Conservation (phyloP, 148 eudicot species). For the Rhododendron simsii region DNA sequence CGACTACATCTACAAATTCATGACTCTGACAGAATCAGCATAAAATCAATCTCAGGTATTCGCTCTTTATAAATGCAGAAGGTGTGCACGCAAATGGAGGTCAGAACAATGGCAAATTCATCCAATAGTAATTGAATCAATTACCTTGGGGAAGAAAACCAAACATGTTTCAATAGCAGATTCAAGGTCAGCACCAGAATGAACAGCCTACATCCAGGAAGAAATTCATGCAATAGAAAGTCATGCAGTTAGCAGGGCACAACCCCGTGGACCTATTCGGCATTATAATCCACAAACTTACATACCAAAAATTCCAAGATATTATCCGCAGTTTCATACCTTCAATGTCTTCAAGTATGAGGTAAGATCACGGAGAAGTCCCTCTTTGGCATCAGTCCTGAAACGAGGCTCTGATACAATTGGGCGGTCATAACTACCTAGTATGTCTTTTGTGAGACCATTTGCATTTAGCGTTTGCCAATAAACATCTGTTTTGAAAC, state of each 20-base stretch:
- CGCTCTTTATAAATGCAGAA: not conserved
- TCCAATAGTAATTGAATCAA: not conserved
- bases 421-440: constrained; percentile 13
- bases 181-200: constrained; percentile 5
- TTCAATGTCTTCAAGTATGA: constrained; percentile 8
- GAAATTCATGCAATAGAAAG: not conserved
- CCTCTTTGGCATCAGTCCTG: constrained; percentile 2
- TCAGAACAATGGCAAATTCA: not conserved
- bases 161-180: constrained; percentile 10
- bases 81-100: not conserved
- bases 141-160: constrained; percentile 1
- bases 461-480: constrained; percentile 11
- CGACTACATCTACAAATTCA: not conserved
- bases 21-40: not conserved
- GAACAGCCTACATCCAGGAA: constrained; percentile 2
- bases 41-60: not conserved
- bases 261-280: not conserved
- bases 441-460: constrained; percentile 2
- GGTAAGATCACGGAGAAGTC: constrained; percentile 7
- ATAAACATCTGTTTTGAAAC: constrained; percentile 8
- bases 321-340: not conserved
- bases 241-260: not conserved
- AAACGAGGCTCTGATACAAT: constrained; percentile 3
- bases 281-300: not conserved
- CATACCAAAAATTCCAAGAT: not conserved